Base-by-base conservation (phyloP, 108 stramenopile species). In the Stephanodiscus triporus region DNA sequence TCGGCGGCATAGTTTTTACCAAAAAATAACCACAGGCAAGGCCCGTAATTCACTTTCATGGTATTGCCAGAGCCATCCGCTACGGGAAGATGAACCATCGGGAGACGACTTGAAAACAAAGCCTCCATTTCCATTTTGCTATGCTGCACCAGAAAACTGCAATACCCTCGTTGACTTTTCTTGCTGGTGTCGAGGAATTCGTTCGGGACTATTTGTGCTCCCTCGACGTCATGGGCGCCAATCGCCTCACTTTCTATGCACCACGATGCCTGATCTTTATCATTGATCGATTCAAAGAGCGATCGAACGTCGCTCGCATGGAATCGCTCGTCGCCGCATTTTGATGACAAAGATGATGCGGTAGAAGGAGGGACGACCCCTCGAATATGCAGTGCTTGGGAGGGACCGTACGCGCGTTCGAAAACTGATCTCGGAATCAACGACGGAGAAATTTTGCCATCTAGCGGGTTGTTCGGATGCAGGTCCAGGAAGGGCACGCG, bases 121-220 rank as follows among this genome's bases (percentile, higher is more conserved):
- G 61, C 56, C 38, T 78, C 32, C 54, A 83, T 66, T 6, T 59
- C 65, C 14, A 53, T 16, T 11, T 69, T 42, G 63, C 89, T 89
- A 29, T 92, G 77, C 72, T 95, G 94, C 20, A 92, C 79, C 2
- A 92, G 48, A 69, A 95, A 95, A 55, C 91, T 92, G 72, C 94
- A 92, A 66, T 95, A 95, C 19, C 86, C 90, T 38, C 77, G 47
- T 49, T 63, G 66, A 37, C 23, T 79, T 0, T 37, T 71, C 9
- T 59, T 70, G 14, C 29, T 22, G 19, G 56, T 14, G 19, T 66
- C 47, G n/a, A 82, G 63, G 70, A 79, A 84, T 22, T 68, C 72
- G 9, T 9, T 16, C 24, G 84, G 58, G 27, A 64, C 29, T 30
- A 59, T 63, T 17, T 62, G 56, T 17, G 30, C 50, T 40, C 36